Evolutionary conservation across 2,329 filamentous ascomycete genomes (phyloP).

Genomic region (Chaetomium sp.): DNA sequence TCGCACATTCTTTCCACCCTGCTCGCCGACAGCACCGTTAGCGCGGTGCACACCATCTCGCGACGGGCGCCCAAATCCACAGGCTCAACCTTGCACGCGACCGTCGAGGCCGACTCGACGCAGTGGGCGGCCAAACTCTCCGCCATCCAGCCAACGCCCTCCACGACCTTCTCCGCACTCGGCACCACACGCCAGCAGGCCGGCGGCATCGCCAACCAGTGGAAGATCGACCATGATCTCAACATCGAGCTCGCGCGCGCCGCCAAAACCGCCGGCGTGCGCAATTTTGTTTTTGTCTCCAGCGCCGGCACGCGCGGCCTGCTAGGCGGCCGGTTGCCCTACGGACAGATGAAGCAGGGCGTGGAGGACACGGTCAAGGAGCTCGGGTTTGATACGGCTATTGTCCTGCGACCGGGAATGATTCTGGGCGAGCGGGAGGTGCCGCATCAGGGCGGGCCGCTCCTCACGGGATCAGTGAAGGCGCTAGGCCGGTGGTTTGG

Average conservation of each 20-base stretch:
- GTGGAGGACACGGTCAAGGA: constrained; percentile 71
- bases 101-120: constrained; percentile 59
- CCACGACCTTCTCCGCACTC: constrained; percentile 67
- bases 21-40: constrained; percentile 45
- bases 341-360: constrained; percentile 73
- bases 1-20: constrained; percentile 66
- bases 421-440: constrained; percentile 66
- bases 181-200: constrained; percentile 73
- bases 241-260: constrained; percentile 72
- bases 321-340: constrained; percentile 38
- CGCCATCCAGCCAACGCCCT: constrained; percentile 47
- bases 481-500: constrained; percentile 47
- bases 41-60: constrained; percentile 57
- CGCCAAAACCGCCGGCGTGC: constrained; percentile 64
- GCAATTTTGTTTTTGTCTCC: constrained; percentile 73
- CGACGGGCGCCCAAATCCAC: constrained; percentile 54
- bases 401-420: constrained; percentile 68
- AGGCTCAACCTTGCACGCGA: constrained; percentile 57
- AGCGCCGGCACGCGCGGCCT: constrained; percentile 42
- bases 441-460: constrained; percentile 50
- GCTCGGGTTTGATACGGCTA: constrained; percentile 68
- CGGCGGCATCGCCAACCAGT: constrained; percentile 71
- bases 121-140: constrained; percentile 61
- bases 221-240: constrained; percentile 81
- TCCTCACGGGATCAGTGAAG: constrained; percentile 49